These are phyloP conservation scores for Suhomyces vadensis DNA, from an alignment of 805 yeast genomes.

Conservation along the genomic window DNA sequence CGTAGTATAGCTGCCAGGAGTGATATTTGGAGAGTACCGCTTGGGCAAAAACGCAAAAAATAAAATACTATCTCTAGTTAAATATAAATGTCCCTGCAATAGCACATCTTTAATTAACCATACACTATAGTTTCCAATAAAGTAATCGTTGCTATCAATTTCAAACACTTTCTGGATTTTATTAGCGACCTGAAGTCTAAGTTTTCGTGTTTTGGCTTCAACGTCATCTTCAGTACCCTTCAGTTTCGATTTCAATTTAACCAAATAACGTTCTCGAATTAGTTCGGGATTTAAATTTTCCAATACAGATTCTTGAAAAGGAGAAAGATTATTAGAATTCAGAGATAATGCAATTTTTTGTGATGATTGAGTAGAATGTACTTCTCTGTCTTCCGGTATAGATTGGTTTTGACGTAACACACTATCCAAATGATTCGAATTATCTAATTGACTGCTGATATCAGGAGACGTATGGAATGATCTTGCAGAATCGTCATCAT, in stretches of 20 bases:
- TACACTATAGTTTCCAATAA: slow-evolving; percentile 63
- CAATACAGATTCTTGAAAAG: slow-evolving; percentile 32
- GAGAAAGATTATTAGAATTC: slow-evolving; percentile 7
- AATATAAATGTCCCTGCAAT: slow-evolving; percentile 79
- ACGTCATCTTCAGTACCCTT: slow-evolving; percentile 10
- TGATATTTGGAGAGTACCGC: slow-evolving; percentile 7
- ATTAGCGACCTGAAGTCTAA: slow-evolving; percentile 33
- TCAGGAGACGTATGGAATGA: neutral
- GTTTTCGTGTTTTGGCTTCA: slow-evolving; percentile 11
- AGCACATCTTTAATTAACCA: slow-evolving; percentile 85
- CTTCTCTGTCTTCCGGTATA: neutral
- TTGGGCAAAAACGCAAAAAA: slow-evolving; percentile 82
- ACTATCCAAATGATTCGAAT: neutral
- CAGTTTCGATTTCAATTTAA: slow-evolving; percentile 14
- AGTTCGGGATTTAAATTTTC: slow-evolving; percentile 27
- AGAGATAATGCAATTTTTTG: neutral
- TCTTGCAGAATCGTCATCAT: neutral
- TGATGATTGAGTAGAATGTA: neutral
- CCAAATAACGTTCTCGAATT: slow-evolving; percentile 14
- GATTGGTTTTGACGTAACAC: neutral
- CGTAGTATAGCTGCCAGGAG: slow-evolving; percentile 5
- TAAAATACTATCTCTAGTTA: slow-evolving; percentile 63
- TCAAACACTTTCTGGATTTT: slow-evolving; percentile 40
- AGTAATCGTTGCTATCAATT: slow-evolving; percentile 54
- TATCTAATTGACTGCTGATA: neutral